Conservation (phyloP, 2,329 filamentous ascomycete species). For the Pseudopyrenochaeta lycopersici region DNA sequence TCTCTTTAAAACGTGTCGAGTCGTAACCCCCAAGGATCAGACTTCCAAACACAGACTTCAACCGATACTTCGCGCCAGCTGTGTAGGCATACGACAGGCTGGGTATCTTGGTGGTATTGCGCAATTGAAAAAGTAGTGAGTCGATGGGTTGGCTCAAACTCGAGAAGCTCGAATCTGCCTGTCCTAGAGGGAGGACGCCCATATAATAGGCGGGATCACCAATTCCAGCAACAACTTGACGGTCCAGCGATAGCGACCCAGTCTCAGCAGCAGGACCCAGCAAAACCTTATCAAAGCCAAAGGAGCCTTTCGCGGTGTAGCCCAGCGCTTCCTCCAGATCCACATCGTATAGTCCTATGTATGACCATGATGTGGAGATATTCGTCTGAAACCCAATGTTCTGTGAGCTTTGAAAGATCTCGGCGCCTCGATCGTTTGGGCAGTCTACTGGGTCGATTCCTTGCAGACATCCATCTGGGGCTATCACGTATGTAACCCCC, state of each 20-base stretch:
- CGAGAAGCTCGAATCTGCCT: conserved; percentile 40
- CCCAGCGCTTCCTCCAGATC: conserved; percentile 41
- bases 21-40: conserved; percentile 56
- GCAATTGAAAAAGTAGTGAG: conserved; percentile 39
- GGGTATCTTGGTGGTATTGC: conserved; percentile 40
- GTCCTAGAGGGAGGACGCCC: conserved; percentile 41
- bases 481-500: conserved; percentile 39
- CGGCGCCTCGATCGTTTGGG: conserved; percentile 38
- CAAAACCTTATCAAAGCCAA: conserved; percentile 43
- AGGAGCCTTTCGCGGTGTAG: conserved; percentile 36
- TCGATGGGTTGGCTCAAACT: conserved; percentile 35
- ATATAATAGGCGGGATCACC: conserved; percentile 41
- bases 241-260: conserved; percentile 28
- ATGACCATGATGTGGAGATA: conserved; percentile 41
- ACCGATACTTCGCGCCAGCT: conserved; percentile 45
- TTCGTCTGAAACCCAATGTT: conserved; percentile 44
- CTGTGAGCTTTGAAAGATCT: conserved; percentile 38
- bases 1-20: conserved; percentile 44
- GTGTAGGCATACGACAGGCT: conserved; percentile 48
- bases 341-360: conserved; percentile 43
- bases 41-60: conserved; percentile 45
- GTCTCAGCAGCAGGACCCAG: conserved; percentile 34
- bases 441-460: conserved; percentile 39
- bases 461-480: conserved; percentile 46
- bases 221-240: conserved; percentile 41